These are phyloP conservation scores for Pythium sukuiense DNA, from an alignment of 352 stramenopile species.

Conservation along the genomic window DNA sequence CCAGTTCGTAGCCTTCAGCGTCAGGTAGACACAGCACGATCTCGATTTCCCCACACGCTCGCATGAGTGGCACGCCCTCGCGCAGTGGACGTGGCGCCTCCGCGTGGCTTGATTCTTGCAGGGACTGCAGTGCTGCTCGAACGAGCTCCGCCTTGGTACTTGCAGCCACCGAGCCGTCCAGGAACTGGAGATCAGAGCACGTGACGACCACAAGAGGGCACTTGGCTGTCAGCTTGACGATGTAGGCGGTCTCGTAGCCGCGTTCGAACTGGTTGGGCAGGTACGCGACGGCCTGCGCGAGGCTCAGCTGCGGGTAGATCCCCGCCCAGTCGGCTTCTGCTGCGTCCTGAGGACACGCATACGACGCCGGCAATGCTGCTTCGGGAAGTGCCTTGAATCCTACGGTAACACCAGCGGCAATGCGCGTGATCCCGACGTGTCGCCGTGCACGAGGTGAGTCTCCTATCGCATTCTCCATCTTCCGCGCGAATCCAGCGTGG, in stretches of 20 bases:
- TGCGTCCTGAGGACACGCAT: background rate
- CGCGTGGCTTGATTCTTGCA: background rate
- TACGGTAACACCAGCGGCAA: background rate
- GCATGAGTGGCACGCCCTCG: constrained; percentile 8
- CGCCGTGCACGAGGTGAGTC: background rate
- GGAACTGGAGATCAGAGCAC: background rate
- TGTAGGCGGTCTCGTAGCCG: constrained; percentile 6
- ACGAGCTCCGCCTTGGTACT: background rate
- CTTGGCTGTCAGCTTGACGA: constrained; percentile 18
- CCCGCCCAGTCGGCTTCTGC: constrained; percentile 24
- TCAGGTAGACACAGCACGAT: constrained; percentile 23
- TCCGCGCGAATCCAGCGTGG: background rate
- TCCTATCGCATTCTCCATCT: background rate
- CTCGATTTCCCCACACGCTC: constrained; percentile 13
- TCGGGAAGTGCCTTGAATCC: constrained; percentile 7
- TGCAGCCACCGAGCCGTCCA: background rate
- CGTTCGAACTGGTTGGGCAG: constrained; percentile 34
- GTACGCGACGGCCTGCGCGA: constrained; percentile 30
- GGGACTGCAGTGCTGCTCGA: background rate
- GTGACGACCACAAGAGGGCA: constrained; percentile 9
- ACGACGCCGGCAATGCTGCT: background rate
- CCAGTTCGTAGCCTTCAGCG: constrained; percentile 22
- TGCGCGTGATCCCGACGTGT: background rate
- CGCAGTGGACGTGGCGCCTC: background rate
- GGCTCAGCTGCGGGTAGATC: constrained; percentile 31